Evolutionary conservation across 164 flowering plant genomes (phyloP).

Genomic region (Aristolochia contorta): DNA sequence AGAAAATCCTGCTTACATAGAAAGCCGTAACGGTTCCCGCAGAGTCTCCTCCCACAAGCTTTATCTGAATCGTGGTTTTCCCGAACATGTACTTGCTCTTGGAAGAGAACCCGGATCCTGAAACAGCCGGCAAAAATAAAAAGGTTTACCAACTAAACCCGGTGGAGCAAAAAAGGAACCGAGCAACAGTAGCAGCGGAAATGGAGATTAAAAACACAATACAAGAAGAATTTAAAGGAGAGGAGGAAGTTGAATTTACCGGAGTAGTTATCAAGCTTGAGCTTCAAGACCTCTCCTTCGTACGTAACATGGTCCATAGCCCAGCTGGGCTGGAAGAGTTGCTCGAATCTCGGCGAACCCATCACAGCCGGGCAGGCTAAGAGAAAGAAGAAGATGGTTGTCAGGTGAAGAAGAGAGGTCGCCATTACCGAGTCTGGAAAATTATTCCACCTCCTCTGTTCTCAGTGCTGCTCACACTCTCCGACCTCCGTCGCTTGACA

Average conservation of each 20-base stretch:
- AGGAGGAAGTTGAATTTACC: slow-evolving; percentile 32
- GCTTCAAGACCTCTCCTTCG: slow-evolving; percentile 68
- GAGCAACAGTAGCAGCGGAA: too few relatives aligned
- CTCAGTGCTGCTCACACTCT: too few relatives aligned
- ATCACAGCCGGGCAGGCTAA: slow-evolving; percentile 1
- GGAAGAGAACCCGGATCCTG: slow-evolving; percentile 85
- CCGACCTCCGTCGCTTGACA: too few relatives aligned
- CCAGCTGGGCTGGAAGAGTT: slow-evolving; percentile 77
- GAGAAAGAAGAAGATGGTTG: not conserved
- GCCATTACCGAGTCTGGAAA: not conserved
- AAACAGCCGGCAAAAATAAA: not conserved
- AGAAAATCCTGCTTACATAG: slow-evolving; percentile 41
- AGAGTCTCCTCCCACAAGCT: slow-evolving; percentile 91
- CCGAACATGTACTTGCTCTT: slow-evolving; percentile 91
- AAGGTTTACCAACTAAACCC: too few relatives aligned
- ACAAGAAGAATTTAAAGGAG: not conserved
- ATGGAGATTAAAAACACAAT: too few relatives aligned
- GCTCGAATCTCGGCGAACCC: slow-evolving; percentile 46
- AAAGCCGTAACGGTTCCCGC: slow-evolving; percentile 98
- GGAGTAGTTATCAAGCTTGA: slow-evolving; percentile 75
- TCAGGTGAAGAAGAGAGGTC: not conserved
- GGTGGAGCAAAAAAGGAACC: too few relatives aligned
- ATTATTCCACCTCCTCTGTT: too few relatives aligned
- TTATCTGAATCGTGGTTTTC: slow-evolving; percentile 67
- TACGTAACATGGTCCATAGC: slow-evolving; percentile 57